Base-by-base conservation (phyloP, 805 yeast species). In the Candida sanyiensis region DNA sequence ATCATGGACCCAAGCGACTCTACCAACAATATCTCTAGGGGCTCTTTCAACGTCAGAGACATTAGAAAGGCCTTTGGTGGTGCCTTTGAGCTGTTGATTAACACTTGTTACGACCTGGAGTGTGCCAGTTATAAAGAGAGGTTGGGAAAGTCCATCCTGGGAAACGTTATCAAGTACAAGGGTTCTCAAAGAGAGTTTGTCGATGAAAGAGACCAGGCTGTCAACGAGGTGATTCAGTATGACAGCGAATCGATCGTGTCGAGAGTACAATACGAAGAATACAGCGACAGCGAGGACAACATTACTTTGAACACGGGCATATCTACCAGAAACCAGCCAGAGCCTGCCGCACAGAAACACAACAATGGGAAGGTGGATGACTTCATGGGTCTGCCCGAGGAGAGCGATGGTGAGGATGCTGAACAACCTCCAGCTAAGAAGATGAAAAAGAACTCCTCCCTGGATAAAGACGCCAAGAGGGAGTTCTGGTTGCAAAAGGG, bases 1-100 rank as follows among this genome's bases (percentile, higher is more conserved):
- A 83, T 90, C 22, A 90, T 83, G 59, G 97, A 90, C 56, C 97
- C 97, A 1, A 80, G 82, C 35, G 96, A 89, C 53, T 66, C 78
- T 2, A 47, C 65, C n/a, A 90, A 90, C 54, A 90, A 90, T 57
- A 81, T 90, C 34, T 78, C 93, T 33, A 69, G 95, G 49, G 85
- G 96, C 5, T 79, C 95, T 2, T 86, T 78, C 63, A 88, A 88
- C 57, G 64, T 86, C 29, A 62, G 86, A 27, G 85, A 81, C 50
- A 72, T 90, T 40, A 85, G 83, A 54, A 79, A 86, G 49, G 86
- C 96, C 0, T 88, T 90, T 63, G 80, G 81, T 13, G 95, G 95
- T 28, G 96, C 96, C 0, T 88, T 70, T 63, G 93, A 84, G 53
- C 56, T 87, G 38, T 63, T 88, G 25, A 74, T 79, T 0, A 82